Evolutionary conservation across 192 early-diverging fungal species (phyloP).

Genomic region (Coemansia sp.): DNA sequence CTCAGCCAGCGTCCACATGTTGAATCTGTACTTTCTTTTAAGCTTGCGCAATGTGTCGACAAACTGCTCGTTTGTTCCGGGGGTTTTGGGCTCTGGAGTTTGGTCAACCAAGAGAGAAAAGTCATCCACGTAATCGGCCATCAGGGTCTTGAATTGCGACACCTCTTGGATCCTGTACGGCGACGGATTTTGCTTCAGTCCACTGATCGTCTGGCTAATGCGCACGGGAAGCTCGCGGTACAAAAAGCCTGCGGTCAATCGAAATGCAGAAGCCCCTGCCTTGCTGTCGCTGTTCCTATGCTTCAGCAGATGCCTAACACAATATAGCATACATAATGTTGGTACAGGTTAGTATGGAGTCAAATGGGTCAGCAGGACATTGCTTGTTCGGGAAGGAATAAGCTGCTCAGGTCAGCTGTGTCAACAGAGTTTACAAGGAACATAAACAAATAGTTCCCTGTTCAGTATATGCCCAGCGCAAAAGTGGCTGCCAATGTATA

Average conservation of each 20-base stretch:
- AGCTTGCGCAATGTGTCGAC: constrained; percentile 40
- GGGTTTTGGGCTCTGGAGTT: constrained; percentile 29
- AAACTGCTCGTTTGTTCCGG: constrained; percentile 43
- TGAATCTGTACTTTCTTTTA: constrained; percentile 29
- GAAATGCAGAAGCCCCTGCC: constrained; percentile 41
- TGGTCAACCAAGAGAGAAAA: constrained; percentile 44
- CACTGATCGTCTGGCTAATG: constrained; percentile 56
- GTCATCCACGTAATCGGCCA: constrained; percentile 57
- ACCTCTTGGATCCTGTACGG: constrained; percentile 49
- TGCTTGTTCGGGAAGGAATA: background rate
- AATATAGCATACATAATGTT: constrained; percentile 2
- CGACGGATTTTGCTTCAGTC: constrained; percentile 50
- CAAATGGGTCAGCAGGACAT: background rate
- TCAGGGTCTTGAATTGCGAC: constrained; percentile 51
- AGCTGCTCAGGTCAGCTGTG: background rate
- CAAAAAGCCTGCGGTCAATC: constrained; percentile 56
- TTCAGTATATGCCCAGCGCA: too few relatives aligned
- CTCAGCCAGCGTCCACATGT: constrained; percentile 44
- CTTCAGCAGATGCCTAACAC: constrained; percentile 42
- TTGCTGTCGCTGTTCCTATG: constrained; percentile 43
- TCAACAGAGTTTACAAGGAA: background rate
- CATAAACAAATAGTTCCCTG: background rate
- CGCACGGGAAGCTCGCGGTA: constrained; percentile 61
- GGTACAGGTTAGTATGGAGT: background rate
- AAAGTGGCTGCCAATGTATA: too few relatives aligned